Evolutionary conservation across 2,329 filamentous ascomycete species (phyloP), one percentile per base, ranked within the genome.

Genomic region (Hymenoscyphus repandus): DNA sequence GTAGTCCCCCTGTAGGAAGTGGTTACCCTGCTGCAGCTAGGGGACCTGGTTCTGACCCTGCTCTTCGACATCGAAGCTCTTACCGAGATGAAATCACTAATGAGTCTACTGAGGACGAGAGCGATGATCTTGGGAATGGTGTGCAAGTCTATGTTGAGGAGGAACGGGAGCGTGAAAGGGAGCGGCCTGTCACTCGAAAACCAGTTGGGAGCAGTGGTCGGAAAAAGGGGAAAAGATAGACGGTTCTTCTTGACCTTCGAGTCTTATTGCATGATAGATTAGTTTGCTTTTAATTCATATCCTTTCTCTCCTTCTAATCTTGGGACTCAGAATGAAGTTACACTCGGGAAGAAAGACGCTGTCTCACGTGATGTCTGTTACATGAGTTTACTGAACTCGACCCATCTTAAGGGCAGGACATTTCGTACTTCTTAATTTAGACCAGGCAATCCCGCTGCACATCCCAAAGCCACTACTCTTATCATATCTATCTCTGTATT

Each of bases 71-170:
- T 49, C 41, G 52, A 13, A 52, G 45, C 27, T 52, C 55, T 15
- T 37, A 53, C 22, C 45, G 52, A 22, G 58, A 54, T 20, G 61
- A 58, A 17, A 43, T 56, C 30, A 54, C 49, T 4, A 50, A 52
- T 33, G 53, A 48, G 22, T 58, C 47, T 20, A 45, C 47, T 30
- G 42, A 60, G 7, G 55, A 59, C 39, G 53, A 59, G 39, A 62
- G 58, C 45, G 63, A 65, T 57, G 59, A 64, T 33, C 41, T 62
- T 20, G 59, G 58, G 1, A 62, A 62, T 46, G 62, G 60, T 9
- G 62, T 61, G 20, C 58, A 62, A 38, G 59, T 65, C 33, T 60
- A 52, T 37, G 55, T 55, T 9, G 63, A 65, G 36, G 57, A 59
- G 43, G 51, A 58, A 38, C 34, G 43, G 5, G 57, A 57, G 43